Evolutionary conservation across 305 asterid species (phyloP).

Genomic region (Fraxinus xanthoxyloides): DNA sequence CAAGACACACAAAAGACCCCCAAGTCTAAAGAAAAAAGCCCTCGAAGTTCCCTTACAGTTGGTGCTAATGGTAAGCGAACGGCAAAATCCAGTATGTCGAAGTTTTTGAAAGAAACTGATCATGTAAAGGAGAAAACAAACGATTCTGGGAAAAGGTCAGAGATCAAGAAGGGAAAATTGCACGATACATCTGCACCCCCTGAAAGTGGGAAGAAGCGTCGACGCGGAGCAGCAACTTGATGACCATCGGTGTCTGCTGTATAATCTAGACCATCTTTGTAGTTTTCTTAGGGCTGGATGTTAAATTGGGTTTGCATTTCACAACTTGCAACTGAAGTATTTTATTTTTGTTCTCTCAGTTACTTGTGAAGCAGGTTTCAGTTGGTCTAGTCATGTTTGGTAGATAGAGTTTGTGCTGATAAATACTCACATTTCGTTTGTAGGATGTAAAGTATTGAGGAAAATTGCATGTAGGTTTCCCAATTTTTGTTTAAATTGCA

Average conservation of each 20-base stretch:
- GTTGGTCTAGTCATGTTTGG: constrained; percentile 10
- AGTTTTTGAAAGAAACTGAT: constrained; percentile 51
- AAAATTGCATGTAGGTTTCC: neutral
- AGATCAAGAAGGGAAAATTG: constrained; percentile 46
- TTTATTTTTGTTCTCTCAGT: neutral
- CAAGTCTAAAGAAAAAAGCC: constrained; percentile 37
- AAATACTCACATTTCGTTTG: neutral
- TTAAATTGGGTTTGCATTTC: constrained; percentile 24
- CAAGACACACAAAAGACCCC: constrained; percentile 42
- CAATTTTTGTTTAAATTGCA: neutral
- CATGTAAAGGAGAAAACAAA: constrained; percentile 39
- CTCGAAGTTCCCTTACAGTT: neutral
- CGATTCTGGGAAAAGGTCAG: constrained; percentile 38
- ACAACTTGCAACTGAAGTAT: constrained; percentile 1
- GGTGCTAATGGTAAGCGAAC: constrained; percentile 24
- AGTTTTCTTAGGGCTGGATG: constrained; percentile 28
- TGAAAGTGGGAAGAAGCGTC: constrained; percentile 63
- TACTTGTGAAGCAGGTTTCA: constrained; percentile 9
- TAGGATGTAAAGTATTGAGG: neutral
- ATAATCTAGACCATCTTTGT: constrained; percentile 13
- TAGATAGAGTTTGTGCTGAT: constrained; percentile 20
- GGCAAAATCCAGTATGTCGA: constrained; percentile 51
- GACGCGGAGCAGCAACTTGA: constrained; percentile 29
- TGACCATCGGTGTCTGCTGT: constrained; percentile 2
- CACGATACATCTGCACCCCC: constrained; percentile 40